Evolutionary conservation across 2,329 filamentous ascomycete genomes (phyloP).

Genomic region (Fusarium clavum): DNA sequence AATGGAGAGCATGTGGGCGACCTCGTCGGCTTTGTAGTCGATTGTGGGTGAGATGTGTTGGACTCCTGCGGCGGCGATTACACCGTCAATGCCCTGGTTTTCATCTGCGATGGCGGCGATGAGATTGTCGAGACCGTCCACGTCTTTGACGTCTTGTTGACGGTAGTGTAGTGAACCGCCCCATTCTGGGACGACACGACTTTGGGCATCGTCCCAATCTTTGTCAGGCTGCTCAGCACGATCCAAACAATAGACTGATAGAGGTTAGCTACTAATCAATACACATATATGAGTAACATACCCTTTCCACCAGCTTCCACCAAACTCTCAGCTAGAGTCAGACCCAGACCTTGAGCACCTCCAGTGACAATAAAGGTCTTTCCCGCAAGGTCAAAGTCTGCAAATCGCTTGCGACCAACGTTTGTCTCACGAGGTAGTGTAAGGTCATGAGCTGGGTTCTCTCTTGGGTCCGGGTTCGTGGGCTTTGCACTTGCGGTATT

Average conservation of each 20-base stretch:
- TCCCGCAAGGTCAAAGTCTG: conserved; percentile 80
- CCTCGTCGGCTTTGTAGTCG: conserved; percentile 80
- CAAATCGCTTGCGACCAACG: conserved; percentile 58
- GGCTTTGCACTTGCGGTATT: conserved; percentile 20
- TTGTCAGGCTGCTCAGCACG: conserved; percentile 53
- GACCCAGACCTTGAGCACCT: conserved; percentile 79
- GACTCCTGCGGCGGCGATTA: conserved; percentile 77
- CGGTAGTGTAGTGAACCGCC: conserved; percentile 76
- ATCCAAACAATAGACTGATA: conserved; percentile 11
- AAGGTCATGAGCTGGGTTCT: conserved; percentile 29
- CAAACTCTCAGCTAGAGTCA: conserved; percentile 81
- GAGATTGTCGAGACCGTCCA: conserved; percentile 73
- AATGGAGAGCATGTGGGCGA: conserved; percentile 82
- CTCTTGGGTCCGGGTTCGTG: conserved; percentile 42
- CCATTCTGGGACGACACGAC: conserved; percentile 66
- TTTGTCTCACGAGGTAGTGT: conserved; percentile 34
- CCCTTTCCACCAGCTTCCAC: conserved; percentile 81
- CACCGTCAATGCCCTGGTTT: conserved; percentile 80
- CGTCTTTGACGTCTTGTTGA: conserved; percentile 84
- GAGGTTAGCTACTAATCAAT: rapidly evolving
- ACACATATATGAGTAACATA: conserved; percentile 37
- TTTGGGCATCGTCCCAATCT: conserved; percentile 73
- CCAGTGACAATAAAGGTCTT: conserved; percentile 83
- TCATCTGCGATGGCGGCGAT: conserved; percentile 75
- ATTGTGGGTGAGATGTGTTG: conserved; percentile 87